phyloP scores from a whole-genome alignment of 441 rosid species.

The Gossypium davidsonii region DNA sequence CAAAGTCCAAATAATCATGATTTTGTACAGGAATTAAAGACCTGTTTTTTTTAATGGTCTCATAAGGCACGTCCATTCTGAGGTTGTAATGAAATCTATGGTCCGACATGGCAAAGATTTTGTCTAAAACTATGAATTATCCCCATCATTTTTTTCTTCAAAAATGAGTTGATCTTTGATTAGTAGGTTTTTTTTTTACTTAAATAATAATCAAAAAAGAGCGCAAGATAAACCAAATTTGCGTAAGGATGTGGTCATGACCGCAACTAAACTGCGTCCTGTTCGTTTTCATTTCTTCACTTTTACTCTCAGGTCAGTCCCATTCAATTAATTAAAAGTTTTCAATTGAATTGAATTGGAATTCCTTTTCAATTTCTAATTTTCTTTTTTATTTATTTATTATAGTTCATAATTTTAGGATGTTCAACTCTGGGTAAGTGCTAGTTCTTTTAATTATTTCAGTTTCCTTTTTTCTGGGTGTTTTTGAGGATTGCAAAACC shows the following conservation, averaged over 20 bases:
- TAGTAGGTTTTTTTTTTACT: not conserved
- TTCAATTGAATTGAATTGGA: not conserved
- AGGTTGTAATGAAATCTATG: not conserved
- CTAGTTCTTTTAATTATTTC: not conserved
- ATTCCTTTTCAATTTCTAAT: not conserved
- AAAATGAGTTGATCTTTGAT: not conserved
- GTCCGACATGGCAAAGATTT: constrained; percentile 4
- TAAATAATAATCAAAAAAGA: not conserved
- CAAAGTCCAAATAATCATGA: too few relatives aligned
- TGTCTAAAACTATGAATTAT: too few relatives aligned
- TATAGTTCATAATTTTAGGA: not conserved
- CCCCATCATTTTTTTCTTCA: too few relatives aligned
- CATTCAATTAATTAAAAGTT: not conserved
- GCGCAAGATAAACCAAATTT: not conserved
- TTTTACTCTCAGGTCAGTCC: constrained; percentile 9
- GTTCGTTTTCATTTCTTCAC: constrained; percentile 11
- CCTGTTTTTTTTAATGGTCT: not conserved
- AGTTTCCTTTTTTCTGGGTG: not conserved
- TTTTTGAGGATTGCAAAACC: not conserved
- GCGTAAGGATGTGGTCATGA: constrained; percentile 11
- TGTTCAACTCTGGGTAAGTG: constrained; percentile 19
- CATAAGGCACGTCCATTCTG: not conserved
- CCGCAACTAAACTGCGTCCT: not conserved
- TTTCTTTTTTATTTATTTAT: not conserved
- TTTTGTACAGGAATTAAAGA: not conserved